Percentiles rank a stretch among this genome's conserved stretches.
Evolutionary conservation across 2,329 filamentous ascomycete species (phyloP).

Genomic region (Alternaria triticina): DNA sequence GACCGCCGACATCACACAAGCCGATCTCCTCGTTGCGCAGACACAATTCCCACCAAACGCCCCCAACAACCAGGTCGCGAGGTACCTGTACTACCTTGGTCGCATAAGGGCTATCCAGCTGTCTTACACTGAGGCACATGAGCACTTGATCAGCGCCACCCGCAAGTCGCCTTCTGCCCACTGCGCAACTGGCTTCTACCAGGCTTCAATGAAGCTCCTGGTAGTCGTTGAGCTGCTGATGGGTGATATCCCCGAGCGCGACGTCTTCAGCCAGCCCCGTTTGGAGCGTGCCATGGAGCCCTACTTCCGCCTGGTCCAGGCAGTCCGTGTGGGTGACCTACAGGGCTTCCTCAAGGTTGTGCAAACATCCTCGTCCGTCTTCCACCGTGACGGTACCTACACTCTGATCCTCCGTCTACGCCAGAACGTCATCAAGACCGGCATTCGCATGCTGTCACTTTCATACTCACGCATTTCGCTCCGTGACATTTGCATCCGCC

Average conservation of each 20-base stretch:
- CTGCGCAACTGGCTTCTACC: slow-evolving; percentile 91
- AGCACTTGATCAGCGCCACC: slow-evolving; percentile 89
- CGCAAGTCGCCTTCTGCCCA: slow-evolving; percentile 91
- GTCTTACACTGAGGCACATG: slow-evolving; percentile 94
- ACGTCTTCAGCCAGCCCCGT: slow-evolving; percentile 87
- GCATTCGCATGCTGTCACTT: slow-evolving; percentile 98
- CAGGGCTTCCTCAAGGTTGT: slow-evolving; percentile 92
- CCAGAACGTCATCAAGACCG: slow-evolving; percentile 99
- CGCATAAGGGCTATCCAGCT: slow-evolving; percentile 96
- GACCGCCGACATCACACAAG: slow-evolving; percentile 95
- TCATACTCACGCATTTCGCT: slow-evolving; percentile 97
- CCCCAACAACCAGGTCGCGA: slow-evolving; percentile 96
- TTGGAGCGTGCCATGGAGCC: slow-evolving; percentile 88
- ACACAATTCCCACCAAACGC: slow-evolving; percentile 93
- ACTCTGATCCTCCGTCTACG: slow-evolving; percentile 91
- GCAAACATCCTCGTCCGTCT: slow-evolving; percentile 78
- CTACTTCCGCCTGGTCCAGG: slow-evolving; percentile 92
- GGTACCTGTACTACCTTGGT: slow-evolving; percentile 96
- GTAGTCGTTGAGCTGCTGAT: slow-evolving; percentile 96
- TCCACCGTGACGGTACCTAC: slow-evolving; percentile 94
- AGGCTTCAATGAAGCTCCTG: slow-evolving; percentile 94
- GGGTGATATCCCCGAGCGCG: slow-evolving; percentile 96
- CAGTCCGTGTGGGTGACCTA: slow-evolving; percentile 94
- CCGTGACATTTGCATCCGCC: slow-evolving; percentile 93
- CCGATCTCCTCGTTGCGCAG: slow-evolving; percentile 93